A percentile compares a stretch with the other conserved stretches of the same genome.
phyloP scores from a whole-genome alignment of 2,329 filamentous ascomycete genomes.

The Calonectria montana region DNA sequence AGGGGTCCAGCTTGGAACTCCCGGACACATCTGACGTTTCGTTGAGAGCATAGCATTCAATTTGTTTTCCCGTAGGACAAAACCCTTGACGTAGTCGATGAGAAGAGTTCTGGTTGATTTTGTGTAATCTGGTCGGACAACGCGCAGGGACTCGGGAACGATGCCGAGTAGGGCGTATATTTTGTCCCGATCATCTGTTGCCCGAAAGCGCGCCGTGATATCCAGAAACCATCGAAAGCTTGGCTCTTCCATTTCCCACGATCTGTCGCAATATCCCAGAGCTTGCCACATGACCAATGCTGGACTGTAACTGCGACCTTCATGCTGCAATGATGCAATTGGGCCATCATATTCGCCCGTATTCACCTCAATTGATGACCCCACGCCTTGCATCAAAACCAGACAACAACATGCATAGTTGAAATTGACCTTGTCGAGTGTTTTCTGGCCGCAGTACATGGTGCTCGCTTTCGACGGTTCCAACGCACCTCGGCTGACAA shows the following conservation, averaged over 20 bases:
- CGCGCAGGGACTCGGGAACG: background rate
- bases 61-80: background rate
- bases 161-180: background rate
- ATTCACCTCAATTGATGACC: background rate
- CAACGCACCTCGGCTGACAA: background rate
- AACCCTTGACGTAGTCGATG: background rate
- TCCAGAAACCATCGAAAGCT: background rate
- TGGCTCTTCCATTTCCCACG: background rate
- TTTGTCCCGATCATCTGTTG: background rate
- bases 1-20: background rate
- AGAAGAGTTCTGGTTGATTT: background rate
- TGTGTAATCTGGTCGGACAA: background rate
- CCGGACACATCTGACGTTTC: background rate
- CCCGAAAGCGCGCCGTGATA: background rate
- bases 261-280: background rate
- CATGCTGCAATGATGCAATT: background rate
- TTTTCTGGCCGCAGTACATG: background rate
- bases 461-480: background rate
- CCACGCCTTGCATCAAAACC: background rate
- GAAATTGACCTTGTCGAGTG: background rate
- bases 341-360: background rate
- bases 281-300: background rate
- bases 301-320: background rate
- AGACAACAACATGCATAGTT: background rate
- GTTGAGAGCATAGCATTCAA: background rate